Conservation (phyloP, 345 rosid species). For the Eucalyptus curtisii region DNA sequence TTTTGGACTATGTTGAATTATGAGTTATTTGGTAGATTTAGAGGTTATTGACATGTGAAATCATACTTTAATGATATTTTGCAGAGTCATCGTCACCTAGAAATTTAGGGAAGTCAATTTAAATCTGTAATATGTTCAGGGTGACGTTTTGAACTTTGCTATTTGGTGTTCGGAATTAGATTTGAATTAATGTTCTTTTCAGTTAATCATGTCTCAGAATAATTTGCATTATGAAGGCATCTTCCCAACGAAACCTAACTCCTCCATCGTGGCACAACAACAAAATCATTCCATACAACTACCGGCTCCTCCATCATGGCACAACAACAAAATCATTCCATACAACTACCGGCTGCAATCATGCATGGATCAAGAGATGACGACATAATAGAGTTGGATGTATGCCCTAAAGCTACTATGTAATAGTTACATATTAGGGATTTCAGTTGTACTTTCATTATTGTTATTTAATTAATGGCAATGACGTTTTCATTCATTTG, state of each 20-base stretch:
- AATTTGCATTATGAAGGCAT: neutral
- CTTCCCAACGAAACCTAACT: neutral
- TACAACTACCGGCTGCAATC: neutral
- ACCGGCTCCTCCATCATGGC: neutral
- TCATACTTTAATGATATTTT: neutral
- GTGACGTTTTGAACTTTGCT: no score
- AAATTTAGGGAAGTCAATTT: no score
- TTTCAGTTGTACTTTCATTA: no score
- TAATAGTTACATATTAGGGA: no score
- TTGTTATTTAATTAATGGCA: no score
- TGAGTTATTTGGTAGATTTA: neutral
- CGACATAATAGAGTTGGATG: no score
- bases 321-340: neutral
- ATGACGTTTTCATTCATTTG: no score
- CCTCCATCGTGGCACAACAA: neutral
- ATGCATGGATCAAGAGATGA: neutral
- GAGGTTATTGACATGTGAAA: neutral
- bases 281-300: neutral
- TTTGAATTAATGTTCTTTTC: neutral
- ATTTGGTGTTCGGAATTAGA: no score
- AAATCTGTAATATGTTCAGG: no score
- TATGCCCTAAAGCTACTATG: no score
- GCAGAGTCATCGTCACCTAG: no score
- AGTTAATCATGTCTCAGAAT: neutral
- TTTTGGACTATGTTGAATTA: neutral